These are phyloP conservation scores for Aethionema arabicum DNA, from an alignment of 345 rosid species.

Conservation along the genomic window DNA sequence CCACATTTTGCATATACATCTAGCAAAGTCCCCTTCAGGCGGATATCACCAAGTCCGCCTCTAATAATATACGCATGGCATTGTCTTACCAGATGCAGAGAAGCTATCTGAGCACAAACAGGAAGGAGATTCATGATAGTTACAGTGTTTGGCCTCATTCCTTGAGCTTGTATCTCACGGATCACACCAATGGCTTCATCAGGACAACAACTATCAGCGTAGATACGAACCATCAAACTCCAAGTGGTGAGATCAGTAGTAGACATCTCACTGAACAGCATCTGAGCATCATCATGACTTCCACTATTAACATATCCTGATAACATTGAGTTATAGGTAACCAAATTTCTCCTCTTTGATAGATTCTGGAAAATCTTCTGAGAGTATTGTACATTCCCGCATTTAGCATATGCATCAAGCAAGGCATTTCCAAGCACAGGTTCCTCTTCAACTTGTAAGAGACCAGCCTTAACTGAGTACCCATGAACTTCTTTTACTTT, in stretches of 20 bases:
- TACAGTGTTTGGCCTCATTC: constrained; percentile 70
- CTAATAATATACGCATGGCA: constrained; percentile 73
- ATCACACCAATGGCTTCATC: constrained; percentile 55
- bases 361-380: constrained; percentile 53
- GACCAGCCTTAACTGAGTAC: constrained; percentile 54
- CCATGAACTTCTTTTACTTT: constrained; percentile 73
- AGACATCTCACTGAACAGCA: constrained; percentile 47
- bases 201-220: constrained; percentile 51
- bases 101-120: constrained; percentile 58
- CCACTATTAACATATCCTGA: constrained; percentile 56
- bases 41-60: constrained; percentile 55
- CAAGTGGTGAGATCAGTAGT: constrained; percentile 65
- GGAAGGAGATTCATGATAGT: constrained; percentile 79
- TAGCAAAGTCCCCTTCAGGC: constrained; percentile 59
- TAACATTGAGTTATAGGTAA: constrained; percentile 61
- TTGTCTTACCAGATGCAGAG: constrained; percentile 59
- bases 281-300: constrained; percentile 49
- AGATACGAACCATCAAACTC: constrained; percentile 79
- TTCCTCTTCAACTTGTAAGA: constrained; percentile 42
- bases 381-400: constrained; percentile 57
- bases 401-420: constrained; percentile 76
- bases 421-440: constrained; percentile 56
- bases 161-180: constrained; percentile 53
- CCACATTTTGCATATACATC: constrained; percentile 89
- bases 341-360: constrained; percentile 48